Base-by-base conservation (phyloP, 805 yeast genomes). In the Candida sanyiensis region DNA sequence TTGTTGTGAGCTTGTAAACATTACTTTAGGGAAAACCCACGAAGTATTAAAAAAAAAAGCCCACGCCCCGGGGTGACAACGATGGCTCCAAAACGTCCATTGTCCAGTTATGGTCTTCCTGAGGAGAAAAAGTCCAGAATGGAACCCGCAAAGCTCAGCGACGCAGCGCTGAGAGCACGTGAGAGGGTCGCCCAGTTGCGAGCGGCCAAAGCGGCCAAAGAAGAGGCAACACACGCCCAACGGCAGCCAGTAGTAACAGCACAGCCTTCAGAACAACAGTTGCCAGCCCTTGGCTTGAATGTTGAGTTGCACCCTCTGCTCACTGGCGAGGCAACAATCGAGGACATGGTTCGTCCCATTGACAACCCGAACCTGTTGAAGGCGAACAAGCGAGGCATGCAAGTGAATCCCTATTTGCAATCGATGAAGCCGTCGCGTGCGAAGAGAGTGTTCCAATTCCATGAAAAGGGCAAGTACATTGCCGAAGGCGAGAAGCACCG, bases 391-490 rank as follows among this genome's bases (percentile, higher is more conserved):
- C 45, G 57, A 45, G 55, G 62, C 13, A 46, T 40, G 39, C 27
- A 34, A 8, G 47, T 56, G 26, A 67, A 68, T 40, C 71, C 72
- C 10, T 67, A 66, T 42, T 55, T 57, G 16, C 37, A 29, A 12
- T 38, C 38, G 10, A 18, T 32, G 12, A 31, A 42, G 21, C 28
- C 37, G 1, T 42, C 52, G n/a, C 37, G 64, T 22, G 51, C 49
- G 13, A 53, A 54, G 13, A 54, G 74, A 37, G 70, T 66, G 3
- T 58, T 81, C 29, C 57, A 56, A 12, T 75, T 86, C 50, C 77
- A 73, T 50, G 72, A 67, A 24, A 67, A 69, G 28, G 96, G 95
- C 2, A 83, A 77, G 51, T 80, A 67, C 50, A 68, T 80, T 2
- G 32, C 57, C n/a, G 48, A 51, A 19, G 58, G 48, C 1, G 60